phyloP scores from a whole-genome alignment of 257 asterid species.

The Salvia miltiorrhiza region DNA sequence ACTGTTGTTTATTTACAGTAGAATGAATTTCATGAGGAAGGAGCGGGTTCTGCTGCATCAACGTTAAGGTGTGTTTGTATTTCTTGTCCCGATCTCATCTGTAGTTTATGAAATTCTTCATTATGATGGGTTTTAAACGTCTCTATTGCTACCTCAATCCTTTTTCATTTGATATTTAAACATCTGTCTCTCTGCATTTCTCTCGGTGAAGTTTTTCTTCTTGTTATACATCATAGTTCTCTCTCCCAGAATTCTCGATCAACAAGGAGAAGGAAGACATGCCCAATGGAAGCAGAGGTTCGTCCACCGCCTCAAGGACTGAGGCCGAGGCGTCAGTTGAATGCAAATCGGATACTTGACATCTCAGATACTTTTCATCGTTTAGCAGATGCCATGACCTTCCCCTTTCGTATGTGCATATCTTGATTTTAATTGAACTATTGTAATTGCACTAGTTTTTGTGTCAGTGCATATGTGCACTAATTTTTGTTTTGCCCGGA shows the following conservation, averaged over 20 bases:
- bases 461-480: no score
- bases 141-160: neutral
- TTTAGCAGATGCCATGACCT: neutral
- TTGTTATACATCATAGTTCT: neutral
- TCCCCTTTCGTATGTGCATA: neutral
- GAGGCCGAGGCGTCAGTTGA: neutral
- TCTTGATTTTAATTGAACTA: neutral
- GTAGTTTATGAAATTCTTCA: neutral
- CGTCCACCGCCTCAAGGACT: neutral
- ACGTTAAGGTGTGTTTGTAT: neutral
- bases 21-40: neutral
- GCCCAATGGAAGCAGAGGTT: neutral
- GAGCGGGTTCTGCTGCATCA: neutral
- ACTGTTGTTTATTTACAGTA: neutral
- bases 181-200: neutral
- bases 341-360: neutral
- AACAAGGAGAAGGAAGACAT: neutral
- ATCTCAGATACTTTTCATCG: neutral
- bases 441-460: neutral
- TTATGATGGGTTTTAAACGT: neutral
- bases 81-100: neutral
- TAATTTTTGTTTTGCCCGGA: neutral
- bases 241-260: neutral
- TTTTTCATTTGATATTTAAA: neutral
- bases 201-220: neutral